These are phyloP conservation scores for Artemisia tridentata DNA, from an alignment of 129 eudicot species.

Conservation along the genomic window DNA sequence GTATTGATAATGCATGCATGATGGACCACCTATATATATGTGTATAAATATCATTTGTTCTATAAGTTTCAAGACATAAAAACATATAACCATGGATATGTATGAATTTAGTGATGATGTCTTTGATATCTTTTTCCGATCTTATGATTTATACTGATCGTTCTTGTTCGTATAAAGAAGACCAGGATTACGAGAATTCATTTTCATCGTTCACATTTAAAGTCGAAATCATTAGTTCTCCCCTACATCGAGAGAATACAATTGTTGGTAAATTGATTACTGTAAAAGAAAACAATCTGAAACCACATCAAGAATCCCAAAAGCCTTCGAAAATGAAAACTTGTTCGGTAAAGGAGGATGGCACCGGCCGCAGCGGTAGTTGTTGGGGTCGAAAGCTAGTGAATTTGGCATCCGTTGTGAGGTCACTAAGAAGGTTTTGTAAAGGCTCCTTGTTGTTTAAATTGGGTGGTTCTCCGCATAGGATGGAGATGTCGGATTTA, in stretches of 20 bases:
- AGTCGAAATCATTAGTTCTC: neutral
- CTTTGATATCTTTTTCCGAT: conserved; percentile 38
- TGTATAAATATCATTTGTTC: conserved; percentile 1
- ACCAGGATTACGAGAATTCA: conserved; percentile 5
- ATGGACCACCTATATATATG: neutral
- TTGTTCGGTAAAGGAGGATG: neutral
- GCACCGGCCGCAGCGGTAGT: neutral
- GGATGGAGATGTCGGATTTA: conserved; percentile 34
- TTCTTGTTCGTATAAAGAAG: conserved; percentile 16
- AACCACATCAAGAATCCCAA: neutral
- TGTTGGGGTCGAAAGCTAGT: neutral
- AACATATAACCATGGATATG: conserved; percentile 21
- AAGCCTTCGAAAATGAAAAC: neutral
- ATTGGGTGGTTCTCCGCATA: conserved; percentile 9
- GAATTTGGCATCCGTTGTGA: neutral
- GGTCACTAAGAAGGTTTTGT: conserved; percentile 13
- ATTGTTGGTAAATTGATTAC: conserved; percentile 14
- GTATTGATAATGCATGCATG: neutral
- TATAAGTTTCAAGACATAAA: neutral
- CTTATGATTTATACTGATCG: conserved; percentile 37
- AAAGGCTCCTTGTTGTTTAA: conserved; percentile 25
- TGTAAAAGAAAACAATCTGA: conserved; percentile 6
- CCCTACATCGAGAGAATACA: conserved; percentile 8
- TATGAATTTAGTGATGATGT: conserved; percentile 26
- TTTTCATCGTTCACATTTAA: conserved; percentile 32